A percentile compares a stretch with the other conserved stretches of the same genome.
Evolutionary conservation across 495 filamentous ascomycete genomes (phyloP).

Genomic region (Paragyromitra xinjiangensis): DNA sequence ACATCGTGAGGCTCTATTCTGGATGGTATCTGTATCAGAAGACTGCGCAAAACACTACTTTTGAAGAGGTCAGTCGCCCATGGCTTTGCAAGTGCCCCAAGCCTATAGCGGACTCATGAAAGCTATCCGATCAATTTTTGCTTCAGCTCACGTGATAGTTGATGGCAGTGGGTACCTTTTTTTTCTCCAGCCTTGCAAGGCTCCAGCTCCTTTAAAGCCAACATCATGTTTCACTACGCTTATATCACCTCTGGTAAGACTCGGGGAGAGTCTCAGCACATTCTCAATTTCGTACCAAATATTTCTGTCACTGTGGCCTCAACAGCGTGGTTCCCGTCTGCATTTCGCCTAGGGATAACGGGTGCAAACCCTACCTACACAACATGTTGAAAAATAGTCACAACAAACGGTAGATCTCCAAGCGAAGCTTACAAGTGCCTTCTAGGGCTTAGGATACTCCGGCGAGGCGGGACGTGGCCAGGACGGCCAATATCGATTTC

Average conservation of each 20-base stretch:
- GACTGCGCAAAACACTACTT: not conserved
- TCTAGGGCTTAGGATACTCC: no score
- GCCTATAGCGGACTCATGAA: not conserved
- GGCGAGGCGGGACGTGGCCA: no score
- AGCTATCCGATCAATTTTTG: not conserved
- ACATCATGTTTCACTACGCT: constrained; percentile 11
- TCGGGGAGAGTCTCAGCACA: not conserved
- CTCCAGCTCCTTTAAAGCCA: constrained; percentile 6
- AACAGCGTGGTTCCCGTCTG: not conserved
- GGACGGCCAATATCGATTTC: no score
- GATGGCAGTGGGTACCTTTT: constrained; percentile 2
- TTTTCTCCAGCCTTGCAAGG: not conserved
- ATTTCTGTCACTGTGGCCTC: not conserved
- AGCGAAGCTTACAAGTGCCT: no score
- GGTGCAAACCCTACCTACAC: not conserved
- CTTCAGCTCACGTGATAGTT: constrained; percentile 3
- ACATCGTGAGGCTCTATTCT: constrained; percentile 3
- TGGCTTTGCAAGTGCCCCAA: not conserved
- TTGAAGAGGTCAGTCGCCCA: not conserved
- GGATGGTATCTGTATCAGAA: constrained; percentile 13
- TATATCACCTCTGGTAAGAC: not conserved
- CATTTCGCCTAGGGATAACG: not conserved
- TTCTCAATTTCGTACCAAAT: not conserved
- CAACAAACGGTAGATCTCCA: no score
- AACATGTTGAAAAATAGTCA: no score